phyloP scores from a whole-genome alignment of 768 basidiomycete species.

The Boletus rufocinnamomeus region DNA sequence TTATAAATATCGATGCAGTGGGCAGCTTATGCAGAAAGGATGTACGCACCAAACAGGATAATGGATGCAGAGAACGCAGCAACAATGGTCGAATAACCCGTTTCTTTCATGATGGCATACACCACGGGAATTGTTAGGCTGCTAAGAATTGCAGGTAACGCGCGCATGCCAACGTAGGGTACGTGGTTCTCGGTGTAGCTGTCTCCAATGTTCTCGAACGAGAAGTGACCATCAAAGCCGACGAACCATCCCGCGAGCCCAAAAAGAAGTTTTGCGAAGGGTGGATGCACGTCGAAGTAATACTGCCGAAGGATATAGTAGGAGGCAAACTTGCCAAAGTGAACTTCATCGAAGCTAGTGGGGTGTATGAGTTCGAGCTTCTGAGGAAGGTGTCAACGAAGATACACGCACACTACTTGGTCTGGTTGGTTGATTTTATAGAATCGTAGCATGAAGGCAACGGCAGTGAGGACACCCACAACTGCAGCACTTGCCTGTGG shows the following conservation, averaged over 20 bases:
- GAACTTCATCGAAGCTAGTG: constrained; percentile 92
- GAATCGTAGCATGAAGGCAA: constrained; percentile 85
- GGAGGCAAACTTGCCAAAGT: constrained; percentile 97
- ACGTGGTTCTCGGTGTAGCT: constrained; percentile 85
- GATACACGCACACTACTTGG: constrained; percentile 80
- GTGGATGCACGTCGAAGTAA: constrained; percentile 99
- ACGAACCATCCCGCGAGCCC: constrained; percentile 95
- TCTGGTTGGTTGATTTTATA: constrained; percentile 95
- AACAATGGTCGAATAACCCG: constrained; percentile 90
- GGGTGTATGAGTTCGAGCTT: constrained; percentile 7
- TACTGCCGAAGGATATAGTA: constrained; percentile 93
- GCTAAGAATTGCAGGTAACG: constrained; percentile 88
- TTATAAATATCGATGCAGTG: constrained; percentile 5
- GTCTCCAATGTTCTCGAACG: constrained; percentile 95
- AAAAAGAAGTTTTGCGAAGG: constrained; percentile 93
- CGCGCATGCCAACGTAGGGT: constrained; percentile 92
- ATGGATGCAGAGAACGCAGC: constrained; percentile 87
- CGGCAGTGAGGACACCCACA: constrained; percentile 63
- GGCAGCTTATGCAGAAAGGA: background rate
- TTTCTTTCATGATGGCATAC: constrained; percentile 97
- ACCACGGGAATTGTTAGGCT: constrained; percentile 89
- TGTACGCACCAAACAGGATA: constrained; percentile 79
- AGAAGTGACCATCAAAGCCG: constrained; percentile 92
- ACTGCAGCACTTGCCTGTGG: constrained; percentile 60
- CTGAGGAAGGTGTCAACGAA: background rate